Percentiles rank a stretch among this genome's conserved stretches.
phyloP scores from a whole-genome alignment of 768 basidiomycete genomes.

The Tremella mesenterica region DNA sequence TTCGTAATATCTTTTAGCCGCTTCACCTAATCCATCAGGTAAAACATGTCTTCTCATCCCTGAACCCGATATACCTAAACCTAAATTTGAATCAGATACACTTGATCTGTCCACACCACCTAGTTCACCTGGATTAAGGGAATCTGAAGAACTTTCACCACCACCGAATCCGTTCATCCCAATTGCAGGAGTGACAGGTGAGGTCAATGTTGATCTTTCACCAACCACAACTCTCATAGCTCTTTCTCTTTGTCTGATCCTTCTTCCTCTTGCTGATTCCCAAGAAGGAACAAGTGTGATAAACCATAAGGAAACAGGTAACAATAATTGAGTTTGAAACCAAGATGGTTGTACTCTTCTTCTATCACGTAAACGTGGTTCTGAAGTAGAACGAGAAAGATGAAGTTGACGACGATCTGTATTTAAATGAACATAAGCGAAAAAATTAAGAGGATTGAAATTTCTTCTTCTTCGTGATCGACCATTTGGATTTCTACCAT shows the following conservation, averaged over 20 bases:
- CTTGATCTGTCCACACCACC: background rate
- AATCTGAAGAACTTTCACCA: too few relatives aligned
- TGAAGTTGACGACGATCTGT: conserved; percentile 21
- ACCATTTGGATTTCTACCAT: background rate
- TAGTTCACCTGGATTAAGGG: background rate
- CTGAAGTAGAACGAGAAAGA: conserved; percentile 5
- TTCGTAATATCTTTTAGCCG: conserved; percentile 25
- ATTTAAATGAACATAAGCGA: conserved; percentile 24
- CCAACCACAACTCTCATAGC: conserved; percentile 27
- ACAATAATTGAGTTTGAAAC: conserved; percentile 23
- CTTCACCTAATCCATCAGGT: conserved; percentile 17
- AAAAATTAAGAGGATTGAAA: background rate
- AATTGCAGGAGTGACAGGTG: background rate
- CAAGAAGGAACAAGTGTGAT: conserved; percentile 34
- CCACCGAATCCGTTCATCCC: too few relatives aligned
- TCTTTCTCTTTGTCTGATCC: conserved; percentile 26
- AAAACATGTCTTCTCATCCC: conserved; percentile 1
- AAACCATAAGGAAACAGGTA: conserved; percentile 33
- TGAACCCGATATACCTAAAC: background rate
- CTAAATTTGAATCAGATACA: background rate
- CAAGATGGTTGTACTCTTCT: conserved; percentile 7
- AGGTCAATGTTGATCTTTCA: conserved; percentile 7
- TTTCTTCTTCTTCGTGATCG: background rate
- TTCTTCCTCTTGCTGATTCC: conserved; percentile 22
- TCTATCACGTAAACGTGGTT: background rate